These are phyloP conservation scores for Eremomyces bilateralis DNA, from an alignment of 495 filamentous ascomycete genomes.

Conservation along the genomic window DNA sequence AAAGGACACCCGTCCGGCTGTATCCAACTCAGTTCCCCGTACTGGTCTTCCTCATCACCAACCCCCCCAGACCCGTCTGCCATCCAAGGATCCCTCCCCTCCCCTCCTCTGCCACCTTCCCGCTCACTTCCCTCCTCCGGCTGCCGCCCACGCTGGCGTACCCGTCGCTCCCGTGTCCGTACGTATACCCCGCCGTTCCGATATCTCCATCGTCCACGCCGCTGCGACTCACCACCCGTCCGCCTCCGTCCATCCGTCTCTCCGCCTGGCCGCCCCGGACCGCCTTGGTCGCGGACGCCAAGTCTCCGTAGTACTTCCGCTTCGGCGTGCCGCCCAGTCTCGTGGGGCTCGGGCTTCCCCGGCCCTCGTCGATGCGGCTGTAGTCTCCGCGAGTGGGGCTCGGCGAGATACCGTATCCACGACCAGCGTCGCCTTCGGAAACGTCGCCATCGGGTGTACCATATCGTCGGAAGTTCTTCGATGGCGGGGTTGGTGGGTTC, in stretches of 20 bases:
- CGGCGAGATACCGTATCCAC: background rate
- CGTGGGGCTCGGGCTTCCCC: no score
- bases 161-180: conserved; percentile 26
- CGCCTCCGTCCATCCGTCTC: background rate
- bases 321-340: conserved; percentile 16
- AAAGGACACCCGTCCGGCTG: no score
- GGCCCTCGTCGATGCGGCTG: no score
- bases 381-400: background rate
- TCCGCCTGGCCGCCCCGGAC: conserved; percentile 8
- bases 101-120: conserved; percentile 72
- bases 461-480: no score
- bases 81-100: conserved; percentile 23
- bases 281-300: conserved; percentile 16
- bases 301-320: conserved; percentile 20
- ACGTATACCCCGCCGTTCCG: conserved; percentile 18
- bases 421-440: background rate
- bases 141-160: conserved; percentile 18
- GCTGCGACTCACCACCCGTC: conserved; percentile 1
- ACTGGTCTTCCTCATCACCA: conserved; percentile 1
- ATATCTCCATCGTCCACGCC: conserved; percentile 3
- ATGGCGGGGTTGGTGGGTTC: conserved; percentile 15
- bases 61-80: conserved; percentile 5
- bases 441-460: no score
- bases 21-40: no score
- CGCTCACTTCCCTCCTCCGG: conserved; percentile 47